phyloP scores from a whole-genome alignment of 768 basidiomycete species.

The Leucosporidium scottii region DNA sequence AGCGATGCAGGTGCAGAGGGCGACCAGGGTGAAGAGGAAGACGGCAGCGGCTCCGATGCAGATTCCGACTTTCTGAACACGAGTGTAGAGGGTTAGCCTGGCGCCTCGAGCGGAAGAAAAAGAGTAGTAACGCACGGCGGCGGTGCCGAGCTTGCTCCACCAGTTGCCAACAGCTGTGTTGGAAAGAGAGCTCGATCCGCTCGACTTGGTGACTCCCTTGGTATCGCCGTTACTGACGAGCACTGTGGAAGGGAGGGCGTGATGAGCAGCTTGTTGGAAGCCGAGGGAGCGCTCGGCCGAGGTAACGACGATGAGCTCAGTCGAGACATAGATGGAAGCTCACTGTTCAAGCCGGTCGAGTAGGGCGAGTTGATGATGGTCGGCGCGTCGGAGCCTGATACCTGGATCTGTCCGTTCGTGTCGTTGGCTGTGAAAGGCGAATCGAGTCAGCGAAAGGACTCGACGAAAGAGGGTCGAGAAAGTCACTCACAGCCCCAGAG shows the following conservation, averaged over 20 bases:
- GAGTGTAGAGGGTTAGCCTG: background rate
- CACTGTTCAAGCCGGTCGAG: constrained; percentile 30
- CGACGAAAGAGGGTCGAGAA: background rate
- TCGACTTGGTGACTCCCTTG: background rate
- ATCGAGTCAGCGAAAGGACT: background rate
- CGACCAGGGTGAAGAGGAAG: constrained; percentile 26
- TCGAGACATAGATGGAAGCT: background rate
- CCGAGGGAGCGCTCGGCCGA: no score
- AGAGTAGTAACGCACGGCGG: constrained; percentile 8
- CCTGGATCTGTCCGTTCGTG: constrained; percentile 23
- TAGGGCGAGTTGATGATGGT: constrained; percentile 28
- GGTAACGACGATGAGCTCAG: no score
- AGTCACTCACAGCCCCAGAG: constrained; percentile 26
- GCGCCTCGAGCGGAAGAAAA: background rate
- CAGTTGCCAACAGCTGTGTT: constrained; percentile 25
- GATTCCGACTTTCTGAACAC: constrained; percentile 23
- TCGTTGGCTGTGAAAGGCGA: constrained; percentile 15
- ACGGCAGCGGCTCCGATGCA: constrained; percentile 21
- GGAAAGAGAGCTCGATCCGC: constrained; percentile 1
- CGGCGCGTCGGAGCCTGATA: constrained; percentile 8
- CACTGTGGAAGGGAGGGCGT: background rate
- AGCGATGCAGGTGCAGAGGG: constrained; percentile 19
- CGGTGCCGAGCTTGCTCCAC: constrained; percentile 20
- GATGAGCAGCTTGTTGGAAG: background rate
- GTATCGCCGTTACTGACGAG: constrained; percentile 13